Percentiles rank a stretch among this genome's conserved stretches.
Conservation (phyloP, 495 filamentous ascomycete genomes). For the Xylaria curta region DNA sequence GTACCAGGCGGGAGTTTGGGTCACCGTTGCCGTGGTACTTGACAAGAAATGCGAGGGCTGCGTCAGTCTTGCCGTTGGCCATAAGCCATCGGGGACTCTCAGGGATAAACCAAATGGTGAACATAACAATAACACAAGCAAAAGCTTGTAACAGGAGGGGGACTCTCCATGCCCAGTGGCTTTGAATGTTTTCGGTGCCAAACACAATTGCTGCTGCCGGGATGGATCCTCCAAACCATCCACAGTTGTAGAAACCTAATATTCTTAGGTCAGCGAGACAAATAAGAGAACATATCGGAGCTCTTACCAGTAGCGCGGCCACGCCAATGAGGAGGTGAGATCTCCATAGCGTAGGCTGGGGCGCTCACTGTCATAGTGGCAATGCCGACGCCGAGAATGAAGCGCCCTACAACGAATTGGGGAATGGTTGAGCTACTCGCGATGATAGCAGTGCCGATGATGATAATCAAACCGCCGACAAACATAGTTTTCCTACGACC, state of each 20-base stretch:
- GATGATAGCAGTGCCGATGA: conserved; percentile 55
- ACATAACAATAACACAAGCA: conserved; percentile 55
- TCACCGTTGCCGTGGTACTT: conserved; percentile 67
- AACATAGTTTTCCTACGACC: conserved; percentile 55
- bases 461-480: conserved; percentile 58
- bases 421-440: conserved; percentile 43
- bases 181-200: conserved; percentile 50
- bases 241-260: conserved; percentile 57
- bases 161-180: conserved; percentile 52
- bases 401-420: conserved; percentile 58
- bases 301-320: conserved; percentile 50
- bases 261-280: conserved; percentile 16
- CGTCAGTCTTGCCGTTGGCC: conserved; percentile 57
- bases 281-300: neutral
- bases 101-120: conserved; percentile 63
- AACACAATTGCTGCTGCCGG: conserved; percentile 54
- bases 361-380: conserved; percentile 57
- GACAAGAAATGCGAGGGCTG: conserved; percentile 59
- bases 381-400: conserved; percentile 59
- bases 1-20: conserved; percentile 58
- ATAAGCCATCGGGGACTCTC: conserved; percentile 70
- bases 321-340: conserved; percentile 57
- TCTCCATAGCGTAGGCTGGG: conserved; percentile 55
- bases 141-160: conserved; percentile 55
- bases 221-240: conserved; percentile 58